Conservation (phyloP, 441 rosid species). For the Croton setiger region DNA sequence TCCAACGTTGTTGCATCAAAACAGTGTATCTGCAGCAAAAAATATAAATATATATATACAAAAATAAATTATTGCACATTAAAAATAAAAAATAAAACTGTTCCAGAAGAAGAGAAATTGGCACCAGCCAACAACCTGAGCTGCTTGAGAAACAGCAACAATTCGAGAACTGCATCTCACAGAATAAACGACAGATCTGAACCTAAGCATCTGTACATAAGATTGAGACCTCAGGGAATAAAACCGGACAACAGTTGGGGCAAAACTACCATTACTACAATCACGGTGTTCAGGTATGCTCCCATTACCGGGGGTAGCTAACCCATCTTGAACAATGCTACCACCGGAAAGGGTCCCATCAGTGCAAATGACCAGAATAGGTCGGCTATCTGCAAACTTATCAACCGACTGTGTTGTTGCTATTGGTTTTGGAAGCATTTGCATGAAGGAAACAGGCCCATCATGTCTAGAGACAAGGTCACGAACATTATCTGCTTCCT, state of each 20-base stretch:
- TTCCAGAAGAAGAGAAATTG: background rate
- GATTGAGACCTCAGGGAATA: conserved; percentile 81
- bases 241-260: conserved; percentile 53
- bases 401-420: conserved; percentile 38
- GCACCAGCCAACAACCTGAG: conserved; percentile 54
- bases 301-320: conserved; percentile 33
- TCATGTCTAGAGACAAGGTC: conserved; percentile 71
- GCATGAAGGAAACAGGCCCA: conserved; percentile 79
- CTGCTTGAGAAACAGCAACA: conserved; percentile 74
- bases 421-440: conserved; percentile 65
- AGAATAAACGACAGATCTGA: conserved; percentile 65
- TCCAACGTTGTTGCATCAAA: conserved; percentile 60
- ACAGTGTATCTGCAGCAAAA: conserved; percentile 78
- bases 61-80: conserved; percentile 13
- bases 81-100: background rate
- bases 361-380: conserved; percentile 70
- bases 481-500: conserved; percentile 75
- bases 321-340: conserved; percentile 39
- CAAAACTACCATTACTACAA: conserved; percentile 31
- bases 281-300: conserved; percentile 37
- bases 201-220: conserved; percentile 64
- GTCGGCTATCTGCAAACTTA: conserved; percentile 51
- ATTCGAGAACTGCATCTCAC: conserved; percentile 87
- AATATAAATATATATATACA: background rate
- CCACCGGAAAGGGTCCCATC: conserved; percentile 46